Percentiles rank a stretch among this genome's conserved stretches.
Evolutionary conservation across 371 early-diverging fungal genomes (phyloP).

Genomic region (Circinella umbellata): DNA sequence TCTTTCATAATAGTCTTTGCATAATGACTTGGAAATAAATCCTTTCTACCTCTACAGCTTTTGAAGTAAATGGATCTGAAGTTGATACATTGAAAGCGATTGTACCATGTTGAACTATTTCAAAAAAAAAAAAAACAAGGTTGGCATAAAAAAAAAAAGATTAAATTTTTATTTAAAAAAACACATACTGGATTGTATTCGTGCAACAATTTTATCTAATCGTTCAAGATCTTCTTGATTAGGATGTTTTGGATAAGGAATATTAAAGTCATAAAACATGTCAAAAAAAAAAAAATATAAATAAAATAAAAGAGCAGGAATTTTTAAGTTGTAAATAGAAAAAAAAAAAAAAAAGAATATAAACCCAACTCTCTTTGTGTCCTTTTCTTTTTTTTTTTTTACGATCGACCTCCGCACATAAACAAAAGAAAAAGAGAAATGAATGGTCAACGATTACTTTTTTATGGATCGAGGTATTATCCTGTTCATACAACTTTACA

Average conservation of each 20-base stretch:
- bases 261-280: slow-evolving; percentile 71
- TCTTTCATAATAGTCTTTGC: neutral
- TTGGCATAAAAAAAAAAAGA: neutral
- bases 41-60: slow-evolving; percentile 54
- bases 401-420: neutral
- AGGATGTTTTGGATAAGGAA: slow-evolving; percentile 51
- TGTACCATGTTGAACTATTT: slow-evolving; percentile 70
- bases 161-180: neutral
- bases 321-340: neutral
- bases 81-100: slow-evolving; percentile 76
- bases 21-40: neutral
- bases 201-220: slow-evolving; percentile 42
- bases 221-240: slow-evolving; percentile 32
- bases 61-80: slow-evolving; percentile 43
- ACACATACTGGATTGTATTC: slow-evolving; percentile 46
- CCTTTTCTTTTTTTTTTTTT: slow-evolving; percentile 19
- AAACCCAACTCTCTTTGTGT: neutral
- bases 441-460: slow-evolving; percentile 15
- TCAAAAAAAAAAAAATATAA: neutral
- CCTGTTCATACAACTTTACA: neutral
- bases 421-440: neutral
- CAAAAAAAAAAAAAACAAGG: neutral
- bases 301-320: neutral
- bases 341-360: neutral
- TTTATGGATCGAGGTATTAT: neutral